Conservation (phyloP, 2,329 filamentous ascomycete species). For the Colletotrichum camelliae region DNA sequence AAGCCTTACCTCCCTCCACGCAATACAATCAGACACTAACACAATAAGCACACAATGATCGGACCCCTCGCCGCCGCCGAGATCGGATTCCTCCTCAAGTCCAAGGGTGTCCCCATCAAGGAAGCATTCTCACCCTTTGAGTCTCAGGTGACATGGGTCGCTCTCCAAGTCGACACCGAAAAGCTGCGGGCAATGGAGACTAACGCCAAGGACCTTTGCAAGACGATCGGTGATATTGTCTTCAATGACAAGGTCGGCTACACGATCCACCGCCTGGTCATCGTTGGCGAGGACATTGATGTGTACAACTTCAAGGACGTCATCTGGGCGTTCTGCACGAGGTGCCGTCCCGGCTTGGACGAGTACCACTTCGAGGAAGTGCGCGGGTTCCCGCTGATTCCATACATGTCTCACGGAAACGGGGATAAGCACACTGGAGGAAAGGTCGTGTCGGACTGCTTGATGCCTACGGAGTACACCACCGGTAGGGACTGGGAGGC, state of each 20-base stretch:
- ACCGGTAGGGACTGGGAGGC: conserved; percentile 34
- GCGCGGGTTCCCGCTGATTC: conserved; percentile 46
- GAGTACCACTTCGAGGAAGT: conserved; percentile 52
- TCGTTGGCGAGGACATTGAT: conserved; percentile 56
- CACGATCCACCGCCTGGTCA: conserved; percentile 47
- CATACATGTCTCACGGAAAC: conserved; percentile 49
- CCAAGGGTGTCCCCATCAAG: conserved; percentile 44
- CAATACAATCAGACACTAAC: neutral
- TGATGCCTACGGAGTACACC: conserved; percentile 48
- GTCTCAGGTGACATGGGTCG: conserved; percentile 53
- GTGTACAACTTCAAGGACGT: conserved; percentile 50
- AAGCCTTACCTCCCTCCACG: neutral
- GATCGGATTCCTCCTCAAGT: conserved; percentile 40
- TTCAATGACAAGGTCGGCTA: conserved; percentile 47
- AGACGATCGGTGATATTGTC: conserved; percentile 46
- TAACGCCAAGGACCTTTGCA: conserved; percentile 41
- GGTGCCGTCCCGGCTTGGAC: conserved; percentile 48
- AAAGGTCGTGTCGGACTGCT: conserved; percentile 50
- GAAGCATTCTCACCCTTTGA: conserved; percentile 51
- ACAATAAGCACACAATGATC: conserved; percentile 35
- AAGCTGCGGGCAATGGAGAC: conserved; percentile 62
- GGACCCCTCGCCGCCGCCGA: conserved; percentile 48
- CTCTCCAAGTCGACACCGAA: conserved; percentile 60
- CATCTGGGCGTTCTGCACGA: conserved; percentile 53
- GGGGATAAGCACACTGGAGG: conserved; percentile 33